phyloP scores from a whole-genome alignment of 2,329 filamentous ascomycete species.

The Chaetomiaceae sp. region DNA sequence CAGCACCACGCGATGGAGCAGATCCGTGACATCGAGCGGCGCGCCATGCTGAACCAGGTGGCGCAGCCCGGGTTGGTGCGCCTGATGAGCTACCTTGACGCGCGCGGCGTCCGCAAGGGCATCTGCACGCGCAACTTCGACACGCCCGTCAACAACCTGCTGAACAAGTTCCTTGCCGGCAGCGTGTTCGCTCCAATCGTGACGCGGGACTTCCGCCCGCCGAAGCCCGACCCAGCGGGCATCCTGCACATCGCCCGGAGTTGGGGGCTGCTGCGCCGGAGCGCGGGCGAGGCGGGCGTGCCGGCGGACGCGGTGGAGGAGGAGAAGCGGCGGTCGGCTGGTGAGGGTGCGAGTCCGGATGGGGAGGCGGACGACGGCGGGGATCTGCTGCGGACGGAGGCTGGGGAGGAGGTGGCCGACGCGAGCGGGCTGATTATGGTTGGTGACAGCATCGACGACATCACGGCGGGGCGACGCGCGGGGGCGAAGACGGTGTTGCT shows the following conservation, averaged over 20 bases:
- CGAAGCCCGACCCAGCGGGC: slow-evolving; percentile 83
- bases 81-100: slow-evolving; percentile 79
- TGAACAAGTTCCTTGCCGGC: slow-evolving; percentile 65
- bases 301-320: slow-evolving; percentile 13
- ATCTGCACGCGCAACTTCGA: slow-evolving; percentile 96
- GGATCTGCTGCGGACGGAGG: slow-evolving; percentile 10
- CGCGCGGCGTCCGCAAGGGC: slow-evolving; percentile 61
- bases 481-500: slow-evolving; percentile 89
- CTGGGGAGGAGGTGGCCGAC: slow-evolving; percentile 30
- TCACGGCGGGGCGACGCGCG: slow-evolving; percentile 76
- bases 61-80: slow-evolving; percentile 72
- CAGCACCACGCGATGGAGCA: slow-evolving; percentile 62
- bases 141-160: slow-evolving; percentile 65
- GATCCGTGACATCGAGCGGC: slow-evolving; percentile 72
- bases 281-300: slow-evolving; percentile 19
- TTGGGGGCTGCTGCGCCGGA: slow-evolving; percentile 57
- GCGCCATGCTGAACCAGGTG: slow-evolving; percentile 71
- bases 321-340: slow-evolving; percentile 11
- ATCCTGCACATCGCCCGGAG: slow-evolving; percentile 75
- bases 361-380: slow-evolving; percentile 12
- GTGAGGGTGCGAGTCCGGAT: slow-evolving; percentile 17
- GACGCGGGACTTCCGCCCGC: slow-evolving; percentile 73
- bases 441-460: slow-evolving; percentile 84
- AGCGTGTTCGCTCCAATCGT: slow-evolving; percentile 71
- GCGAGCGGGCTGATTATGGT: slow-evolving; percentile 55